Evolutionary conservation across 495 filamentous ascomycete genomes (phyloP).

Genomic region (Penicillium longicatenatum): DNA sequence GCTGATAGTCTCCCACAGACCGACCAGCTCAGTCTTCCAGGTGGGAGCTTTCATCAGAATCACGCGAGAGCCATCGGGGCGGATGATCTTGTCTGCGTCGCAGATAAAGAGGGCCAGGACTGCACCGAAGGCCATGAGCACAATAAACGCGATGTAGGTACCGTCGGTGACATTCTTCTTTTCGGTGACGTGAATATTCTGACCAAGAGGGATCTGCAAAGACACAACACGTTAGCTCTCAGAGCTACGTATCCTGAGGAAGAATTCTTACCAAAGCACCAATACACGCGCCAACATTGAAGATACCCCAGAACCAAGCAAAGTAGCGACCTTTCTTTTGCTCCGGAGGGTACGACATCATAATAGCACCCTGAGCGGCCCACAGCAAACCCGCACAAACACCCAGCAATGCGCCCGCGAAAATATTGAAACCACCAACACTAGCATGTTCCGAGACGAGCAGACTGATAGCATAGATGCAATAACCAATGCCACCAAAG

Average conservation of each 20-base stretch:
- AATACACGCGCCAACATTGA: constrained; percentile 54
- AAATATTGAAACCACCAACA: constrained; percentile 75
- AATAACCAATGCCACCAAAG: constrained; percentile 50
- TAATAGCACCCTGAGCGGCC: constrained; percentile 55
- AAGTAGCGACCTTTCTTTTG: constrained; percentile 51
- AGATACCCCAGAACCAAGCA: constrained; percentile 56
- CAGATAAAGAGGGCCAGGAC: constrained; percentile 55
- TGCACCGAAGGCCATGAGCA: constrained; percentile 55
- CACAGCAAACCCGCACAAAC: constrained; percentile 52
- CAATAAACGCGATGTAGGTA: constrained; percentile 55
- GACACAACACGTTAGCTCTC: not conserved
- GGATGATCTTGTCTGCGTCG: constrained; percentile 69
- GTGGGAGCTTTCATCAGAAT: constrained; percentile 84
- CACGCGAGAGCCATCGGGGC: constrained; percentile 73
- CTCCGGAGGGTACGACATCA: constrained; percentile 55
- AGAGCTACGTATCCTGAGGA: not conserved
- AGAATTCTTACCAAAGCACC: constrained; percentile 42
- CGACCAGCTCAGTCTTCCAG: constrained; percentile 52
- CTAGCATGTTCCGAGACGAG: constrained; percentile 62
- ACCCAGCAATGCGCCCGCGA: constrained; percentile 54
- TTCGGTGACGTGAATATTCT: constrained; percentile 41
- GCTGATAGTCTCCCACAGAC: constrained; percentile 41
- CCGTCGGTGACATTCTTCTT: constrained; percentile 46
- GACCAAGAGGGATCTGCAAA: constrained; percentile 42
- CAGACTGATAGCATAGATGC: constrained; percentile 46